These are phyloP conservation scores for Primulina eburnea DNA, from an alignment of 257 asterid genomes.

Conservation along the genomic window DNA sequence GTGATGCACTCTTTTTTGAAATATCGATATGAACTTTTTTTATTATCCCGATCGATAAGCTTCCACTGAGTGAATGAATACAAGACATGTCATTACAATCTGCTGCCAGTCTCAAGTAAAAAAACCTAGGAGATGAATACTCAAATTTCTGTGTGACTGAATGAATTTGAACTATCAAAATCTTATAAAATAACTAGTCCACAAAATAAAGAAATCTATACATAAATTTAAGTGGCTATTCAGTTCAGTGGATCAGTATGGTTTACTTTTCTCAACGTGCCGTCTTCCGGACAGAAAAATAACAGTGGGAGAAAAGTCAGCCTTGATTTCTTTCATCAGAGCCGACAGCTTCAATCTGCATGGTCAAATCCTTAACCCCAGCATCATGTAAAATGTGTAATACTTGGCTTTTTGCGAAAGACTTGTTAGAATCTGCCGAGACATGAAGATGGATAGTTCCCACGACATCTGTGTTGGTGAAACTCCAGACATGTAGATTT, in stretches of 20 bases:
- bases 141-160: background rate
- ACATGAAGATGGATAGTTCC: slow-evolving; percentile 86
- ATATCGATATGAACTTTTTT: no score
- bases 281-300: slow-evolving; percentile 20
- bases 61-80: no score
- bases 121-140: no score
- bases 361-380: slow-evolving; percentile 75
- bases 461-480: slow-evolving; percentile 74
- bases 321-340: slow-evolving; percentile 24
- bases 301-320: slow-evolving; percentile 13
- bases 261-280: slow-evolving; percentile 16
- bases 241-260: slow-evolving; percentile 22
- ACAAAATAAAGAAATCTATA: background rate
- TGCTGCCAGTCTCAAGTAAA: no score
- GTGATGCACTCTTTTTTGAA: no score
- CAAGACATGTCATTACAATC: no score
- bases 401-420: slow-evolving; percentile 43
- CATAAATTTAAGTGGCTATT: background rate
- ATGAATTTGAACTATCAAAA: background rate
- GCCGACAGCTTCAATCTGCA: slow-evolving; percentile 63
- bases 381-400: slow-evolving; percentile 50
- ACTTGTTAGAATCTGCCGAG: slow-evolving; percentile 52
- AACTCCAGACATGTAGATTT: slow-evolving; percentile 82
- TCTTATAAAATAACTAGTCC: background rate
- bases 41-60: no score